Percentiles rank a stretch among this genome's conserved stretches.
Evolutionary conservation across 352 stramenopile genomes (phyloP).

Genomic region (Globisporangium camurandrum): DNA sequence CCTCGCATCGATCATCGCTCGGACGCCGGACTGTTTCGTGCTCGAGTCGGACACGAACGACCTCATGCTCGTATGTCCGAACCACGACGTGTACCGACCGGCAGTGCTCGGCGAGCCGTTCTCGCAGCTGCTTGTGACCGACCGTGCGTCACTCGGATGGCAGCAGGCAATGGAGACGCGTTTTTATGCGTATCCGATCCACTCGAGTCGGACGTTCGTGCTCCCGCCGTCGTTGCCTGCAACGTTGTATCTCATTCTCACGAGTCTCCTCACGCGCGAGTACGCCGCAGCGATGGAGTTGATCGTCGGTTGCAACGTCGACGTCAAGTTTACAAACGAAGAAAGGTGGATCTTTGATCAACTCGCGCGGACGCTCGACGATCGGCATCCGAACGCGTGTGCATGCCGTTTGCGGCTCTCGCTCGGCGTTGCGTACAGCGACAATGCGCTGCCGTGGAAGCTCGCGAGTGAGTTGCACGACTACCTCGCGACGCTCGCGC

Average conservation of each 20-base stretch:
- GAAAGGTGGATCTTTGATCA: slow-evolving; percentile 97
- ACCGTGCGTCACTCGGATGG: slow-evolving; percentile 74
- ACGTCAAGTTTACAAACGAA: slow-evolving; percentile 93
- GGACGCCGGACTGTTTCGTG: slow-evolving; percentile 57
- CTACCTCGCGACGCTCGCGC: slow-evolving; percentile 87
- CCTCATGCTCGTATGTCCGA: slow-evolving; percentile 70
- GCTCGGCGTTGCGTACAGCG: slow-evolving; percentile 84
- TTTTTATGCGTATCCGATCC: slow-evolving; percentile 97
- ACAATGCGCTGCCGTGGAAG: slow-evolving; percentile 89
- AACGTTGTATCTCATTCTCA: slow-evolving; percentile 97
- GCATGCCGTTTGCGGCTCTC: slow-evolving; percentile 90
- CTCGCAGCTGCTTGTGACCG: slow-evolving; percentile 63
- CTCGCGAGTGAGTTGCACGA: slow-evolving; percentile 66
- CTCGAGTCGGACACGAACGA: slow-evolving; percentile 75
- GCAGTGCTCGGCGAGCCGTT: slow-evolving; percentile 72
- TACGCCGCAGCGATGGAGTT: slow-evolving; percentile 95
- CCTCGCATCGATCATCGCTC: slow-evolving; percentile 35
- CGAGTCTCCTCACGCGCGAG: slow-evolving; percentile 92
- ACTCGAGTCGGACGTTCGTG: slow-evolving; percentile 93
- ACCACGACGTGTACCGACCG: slow-evolving; percentile 80
- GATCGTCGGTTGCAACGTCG: slow-evolving; percentile 93
- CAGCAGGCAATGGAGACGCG: slow-evolving; percentile 87
- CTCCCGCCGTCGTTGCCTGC: slow-evolving; percentile 94
- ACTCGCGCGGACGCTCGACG: slow-evolving; percentile 91
- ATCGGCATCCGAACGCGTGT: slow-evolving; percentile 93